Conservation (phyloP, 768 basidiomycete species). For the Boletus huronensis region DNA sequence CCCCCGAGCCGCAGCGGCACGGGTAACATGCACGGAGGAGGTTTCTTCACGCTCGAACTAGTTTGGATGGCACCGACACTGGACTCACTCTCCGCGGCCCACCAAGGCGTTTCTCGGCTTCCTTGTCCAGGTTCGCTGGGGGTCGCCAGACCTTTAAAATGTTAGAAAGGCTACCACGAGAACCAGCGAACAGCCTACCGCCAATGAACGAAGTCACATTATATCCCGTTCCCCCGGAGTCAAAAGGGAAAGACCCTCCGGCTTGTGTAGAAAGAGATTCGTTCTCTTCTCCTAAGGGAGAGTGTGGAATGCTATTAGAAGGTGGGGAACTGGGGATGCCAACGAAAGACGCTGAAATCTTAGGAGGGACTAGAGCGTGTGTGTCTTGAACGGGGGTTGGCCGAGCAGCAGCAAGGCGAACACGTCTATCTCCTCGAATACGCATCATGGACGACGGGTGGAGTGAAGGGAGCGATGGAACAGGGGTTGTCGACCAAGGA, state of each 20-base stretch:
- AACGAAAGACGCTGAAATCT: slow-evolving; percentile 21
- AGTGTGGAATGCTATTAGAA: slow-evolving; percentile 16
- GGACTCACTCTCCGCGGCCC: slow-evolving; percentile 1
- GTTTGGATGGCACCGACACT: not conserved
- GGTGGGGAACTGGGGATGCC: slow-evolving; percentile 20
- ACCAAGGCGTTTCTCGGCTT: slow-evolving; percentile 2
- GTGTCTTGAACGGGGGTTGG: slow-evolving; percentile 5
- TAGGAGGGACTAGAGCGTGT: slow-evolving; percentile 22
- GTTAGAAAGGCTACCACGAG: slow-evolving; percentile 4
- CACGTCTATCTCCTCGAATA: slow-evolving; percentile 21
- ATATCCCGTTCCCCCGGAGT: slow-evolving; percentile 54
- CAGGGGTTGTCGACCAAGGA: slow-evolving; percentile 34
- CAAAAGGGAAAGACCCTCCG: slow-evolving; percentile 11
- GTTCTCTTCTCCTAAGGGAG: slow-evolving; percentile 14
- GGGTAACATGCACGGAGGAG: not conserved
- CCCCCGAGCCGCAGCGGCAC: not conserved
- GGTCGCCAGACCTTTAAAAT: slow-evolving; percentile 32
- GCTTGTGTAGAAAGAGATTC: slow-evolving; percentile 10
- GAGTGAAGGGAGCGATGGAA: slow-evolving; percentile 19
- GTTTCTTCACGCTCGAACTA: not conserved
- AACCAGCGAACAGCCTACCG: slow-evolving; percentile 29
- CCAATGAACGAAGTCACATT: slow-evolving; percentile 76
- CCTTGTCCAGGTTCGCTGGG: slow-evolving; percentile 20
- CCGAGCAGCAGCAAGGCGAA: slow-evolving; percentile 11
- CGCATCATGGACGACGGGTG: slow-evolving; percentile 15